Evolutionary conservation across 352 stramenopile genomes (phyloP), one percentile per base, ranked within the genome.

Genomic region (Saprolegnia diclina): DNA sequence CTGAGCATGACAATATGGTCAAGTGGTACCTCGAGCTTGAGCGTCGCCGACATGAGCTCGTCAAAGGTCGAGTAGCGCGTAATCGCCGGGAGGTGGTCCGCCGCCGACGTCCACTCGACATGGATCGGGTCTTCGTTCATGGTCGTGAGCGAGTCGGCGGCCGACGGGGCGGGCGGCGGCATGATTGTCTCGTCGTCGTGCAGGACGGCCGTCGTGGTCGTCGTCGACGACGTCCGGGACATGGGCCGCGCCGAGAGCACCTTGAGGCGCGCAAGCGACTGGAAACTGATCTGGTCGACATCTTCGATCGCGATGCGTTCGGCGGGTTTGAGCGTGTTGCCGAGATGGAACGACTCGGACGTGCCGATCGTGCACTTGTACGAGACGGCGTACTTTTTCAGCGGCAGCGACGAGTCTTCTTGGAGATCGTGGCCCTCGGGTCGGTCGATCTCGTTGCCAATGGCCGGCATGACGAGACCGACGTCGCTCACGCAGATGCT

Each of bases 281-380:
- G 85, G 73, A 95, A 94, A 53, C 85, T 95, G 50, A 95, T 87
- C 79, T 95, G 85, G 29, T 90, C 73, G 56, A 94, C 87, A 22
- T 93, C 83, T 50, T 82, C 76, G 63, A 95, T 91, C 21, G 81
- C 71, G 0, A 84, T 74, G 53, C 90, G 91, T 26, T 89, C 78
- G 0, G 85, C 85, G 53, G 92, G 85, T 55, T 95, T 95, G 18
- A 95, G 67, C 6, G 73, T 82, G 70, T 94, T 90, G 62, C 87
- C 82, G 74, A 94, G 85, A 72, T 92, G 92, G 50, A 95, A 95
- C 32, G 81, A 90, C 71, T 95, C 87, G 61, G 74, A 88, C 35
- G 86, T 94, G 55, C 87, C 87, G 52, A 95, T 92, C 4, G 86
- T 95, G 67, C 86, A 95, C 70, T 95, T 95, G 79, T 95, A 95